A percentile compares a stretch with the other conserved stretches of the same genome.
Evolutionary conservation across 345 rosid species (phyloP).

Genomic region (Hibiscus mutabilis): DNA sequence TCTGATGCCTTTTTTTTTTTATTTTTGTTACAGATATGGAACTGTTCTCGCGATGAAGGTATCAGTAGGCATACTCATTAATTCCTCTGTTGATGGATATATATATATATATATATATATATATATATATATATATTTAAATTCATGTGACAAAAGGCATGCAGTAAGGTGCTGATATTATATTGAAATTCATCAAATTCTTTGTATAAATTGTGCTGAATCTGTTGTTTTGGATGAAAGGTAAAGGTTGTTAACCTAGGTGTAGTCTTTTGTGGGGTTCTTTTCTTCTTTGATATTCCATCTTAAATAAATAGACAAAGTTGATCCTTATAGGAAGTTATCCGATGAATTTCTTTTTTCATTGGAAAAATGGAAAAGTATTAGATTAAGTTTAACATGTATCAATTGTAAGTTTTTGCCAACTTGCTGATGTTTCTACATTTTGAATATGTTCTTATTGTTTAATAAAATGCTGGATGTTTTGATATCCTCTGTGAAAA

Average conservation of each 20-base stretch:
- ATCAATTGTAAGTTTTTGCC: neutral
- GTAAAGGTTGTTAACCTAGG: neutral
- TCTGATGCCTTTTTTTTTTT: slow-evolving; percentile 16
- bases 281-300: neutral
- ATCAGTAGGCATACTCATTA: slow-evolving; percentile 10
- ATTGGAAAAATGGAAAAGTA: neutral
- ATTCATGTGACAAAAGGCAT: neutral
- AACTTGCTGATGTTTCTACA: neutral
- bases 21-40: slow-evolving; percentile 76
- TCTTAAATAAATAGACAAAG: neutral
- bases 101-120: neutral
- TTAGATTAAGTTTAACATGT: neutral
- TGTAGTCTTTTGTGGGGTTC: neutral
- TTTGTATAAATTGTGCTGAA: neutral
- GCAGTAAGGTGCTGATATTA: neutral
- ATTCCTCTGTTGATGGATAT: neutral
- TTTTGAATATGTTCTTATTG: neutral
- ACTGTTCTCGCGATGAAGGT: slow-evolving; percentile 96
- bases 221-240: neutral
- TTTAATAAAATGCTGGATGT: neutral
- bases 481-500: too few species aligned
- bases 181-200: neutral
- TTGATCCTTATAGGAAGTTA: neutral
- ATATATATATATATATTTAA: too few species aligned
- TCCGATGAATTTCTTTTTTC: neutral